A percentile compares a stretch with the other conserved stretches of the same genome.
phyloP scores from a whole-genome alignment of 129 eudicot genomes.

The Calendula officinalis region DNA sequence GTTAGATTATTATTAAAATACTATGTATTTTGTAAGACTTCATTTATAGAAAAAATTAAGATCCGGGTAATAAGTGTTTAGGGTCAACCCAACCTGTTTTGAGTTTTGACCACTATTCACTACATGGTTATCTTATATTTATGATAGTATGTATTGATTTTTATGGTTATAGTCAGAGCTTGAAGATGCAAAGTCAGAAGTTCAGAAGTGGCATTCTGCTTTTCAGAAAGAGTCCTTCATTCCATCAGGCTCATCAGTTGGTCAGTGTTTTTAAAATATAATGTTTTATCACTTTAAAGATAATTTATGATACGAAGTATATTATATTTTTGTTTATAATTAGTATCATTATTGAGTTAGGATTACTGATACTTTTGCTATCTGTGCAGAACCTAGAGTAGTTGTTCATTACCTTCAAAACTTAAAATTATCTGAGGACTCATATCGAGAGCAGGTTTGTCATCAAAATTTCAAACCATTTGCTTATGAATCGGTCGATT shows the following conservation, averaged over 20 bases:
- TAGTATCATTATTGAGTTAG: constrained; percentile 1
- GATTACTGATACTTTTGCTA: not conserved
- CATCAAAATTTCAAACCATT: constrained; percentile 1
- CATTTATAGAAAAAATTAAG: not conserved
- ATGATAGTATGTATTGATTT: not conserved
- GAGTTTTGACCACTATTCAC: not conserved
- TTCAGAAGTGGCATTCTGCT: constrained; percentile 84
- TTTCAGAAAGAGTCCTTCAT: constrained; percentile 70
- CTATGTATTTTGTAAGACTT: not conserved
- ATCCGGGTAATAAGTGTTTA: not conserved
- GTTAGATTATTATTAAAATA: not conserved
- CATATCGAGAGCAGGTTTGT: constrained; percentile 82
- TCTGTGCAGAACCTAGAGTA: constrained; percentile 62
- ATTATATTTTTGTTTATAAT: not conserved
- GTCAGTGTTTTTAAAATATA: constrained; percentile 28
- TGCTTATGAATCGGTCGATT: not conserved
- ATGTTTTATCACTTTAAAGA: constrained; percentile 7
- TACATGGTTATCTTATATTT: constrained; percentile 11
- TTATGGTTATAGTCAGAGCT: constrained; percentile 61
- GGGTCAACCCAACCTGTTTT: not conserved
- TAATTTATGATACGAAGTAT: not conserved
- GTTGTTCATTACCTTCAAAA: constrained; percentile 68
- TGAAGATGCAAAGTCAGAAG: constrained; percentile 72
- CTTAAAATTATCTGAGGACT: constrained; percentile 86
- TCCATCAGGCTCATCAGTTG: constrained; percentile 59